Percentiles rank a stretch among this genome's conserved stretches.
Conservation (phyloP, 106 monocot genomes). For the Chionographis japonica region DNA sequence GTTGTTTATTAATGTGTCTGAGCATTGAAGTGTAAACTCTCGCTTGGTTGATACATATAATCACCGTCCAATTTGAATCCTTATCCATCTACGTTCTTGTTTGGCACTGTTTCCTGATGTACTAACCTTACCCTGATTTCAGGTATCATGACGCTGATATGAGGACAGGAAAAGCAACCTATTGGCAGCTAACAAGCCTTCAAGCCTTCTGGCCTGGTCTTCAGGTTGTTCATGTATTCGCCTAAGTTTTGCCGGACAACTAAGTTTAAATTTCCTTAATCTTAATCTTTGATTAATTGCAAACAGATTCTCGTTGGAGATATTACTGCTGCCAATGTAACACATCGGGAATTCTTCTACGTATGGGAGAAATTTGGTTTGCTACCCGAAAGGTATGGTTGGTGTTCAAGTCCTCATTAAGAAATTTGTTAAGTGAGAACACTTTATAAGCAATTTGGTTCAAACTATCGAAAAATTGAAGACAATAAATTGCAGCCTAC, state of each 20-base stretch:
- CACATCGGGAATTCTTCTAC: constrained; percentile 89
- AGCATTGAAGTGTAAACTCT: too few species aligned
- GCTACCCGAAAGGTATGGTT: constrained; percentile 73
- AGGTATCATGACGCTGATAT: constrained; percentile 99
- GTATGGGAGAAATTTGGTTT: constrained; percentile 89
- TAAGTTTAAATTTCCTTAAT: background rate
- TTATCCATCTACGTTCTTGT: too few species aligned
- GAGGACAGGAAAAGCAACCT: constrained; percentile 81
- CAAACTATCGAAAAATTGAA: background rate
- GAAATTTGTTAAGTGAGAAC: background rate
- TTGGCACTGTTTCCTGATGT: background rate
- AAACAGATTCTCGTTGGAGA: constrained; percentile 83
- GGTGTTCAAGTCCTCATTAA: background rate
- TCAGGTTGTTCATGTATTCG: constrained; percentile 46
- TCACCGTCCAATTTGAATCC: too few species aligned
- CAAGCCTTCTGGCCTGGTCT: constrained; percentile 99
- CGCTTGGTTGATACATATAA: too few species aligned
- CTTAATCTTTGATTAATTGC: constrained; percentile 3
- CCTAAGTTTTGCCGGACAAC: background rate
- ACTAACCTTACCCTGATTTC: background rate
- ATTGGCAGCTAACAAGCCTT: constrained; percentile 97
- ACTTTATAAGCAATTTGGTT: background rate
- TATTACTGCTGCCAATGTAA: constrained; percentile 72
- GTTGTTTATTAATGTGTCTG: too few species aligned
- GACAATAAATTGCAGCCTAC: too few species aligned